Evolutionary conservation across 257 asterid species (phyloP), one percentile per base, ranked within the genome.

Genomic region (Nicotiana tomentosiformis): DNA sequence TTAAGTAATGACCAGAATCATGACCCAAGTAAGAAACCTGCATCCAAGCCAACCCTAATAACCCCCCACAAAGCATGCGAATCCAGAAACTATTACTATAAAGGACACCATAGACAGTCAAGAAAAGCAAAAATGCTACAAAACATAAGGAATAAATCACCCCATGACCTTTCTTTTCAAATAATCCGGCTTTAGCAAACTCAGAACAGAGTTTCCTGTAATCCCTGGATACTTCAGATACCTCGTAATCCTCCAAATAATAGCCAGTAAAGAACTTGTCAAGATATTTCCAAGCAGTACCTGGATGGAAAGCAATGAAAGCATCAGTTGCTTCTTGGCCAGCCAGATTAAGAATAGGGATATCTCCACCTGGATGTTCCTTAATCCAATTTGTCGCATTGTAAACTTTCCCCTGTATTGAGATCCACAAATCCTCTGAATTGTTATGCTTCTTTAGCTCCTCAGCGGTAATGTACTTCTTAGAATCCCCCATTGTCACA

Each of bases 1-100:
- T 94, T 79, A 83, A 84, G 57, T 95, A 95, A 82, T 95, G 99
- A 23, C 99, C 99, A 4, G 99, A 94, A 84, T 95, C 99, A 69
- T 95, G 99, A 43, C 99, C 99, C 78, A 95, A 77, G 62, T 92
- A 95, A 7, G 98, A 89, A 20, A 86, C 87, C 33, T 84, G 91
- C 15, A 89, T 87, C 92, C 92, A 89, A 1, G 85, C 30, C 10
- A 89, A 77, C 23, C 92, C 92, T 67, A 89, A 61, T 16, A 89
- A 26, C 0, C 67, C 92, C 2, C 88, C 92, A 35, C 82, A 88
- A 7, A 89, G 16, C 84, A 89, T 57, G 11, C 86, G 92, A 8
- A 80, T 32, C 87, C 85, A 80, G 84, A 88, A 66, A 58, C 65
- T 77, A 5, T 85, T 16, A n/a, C 85, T 77, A 78, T 35, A 80